Base-by-base conservation (phyloP, 108 stramenopile species). In the Stephanodiscus triporus region DNA sequence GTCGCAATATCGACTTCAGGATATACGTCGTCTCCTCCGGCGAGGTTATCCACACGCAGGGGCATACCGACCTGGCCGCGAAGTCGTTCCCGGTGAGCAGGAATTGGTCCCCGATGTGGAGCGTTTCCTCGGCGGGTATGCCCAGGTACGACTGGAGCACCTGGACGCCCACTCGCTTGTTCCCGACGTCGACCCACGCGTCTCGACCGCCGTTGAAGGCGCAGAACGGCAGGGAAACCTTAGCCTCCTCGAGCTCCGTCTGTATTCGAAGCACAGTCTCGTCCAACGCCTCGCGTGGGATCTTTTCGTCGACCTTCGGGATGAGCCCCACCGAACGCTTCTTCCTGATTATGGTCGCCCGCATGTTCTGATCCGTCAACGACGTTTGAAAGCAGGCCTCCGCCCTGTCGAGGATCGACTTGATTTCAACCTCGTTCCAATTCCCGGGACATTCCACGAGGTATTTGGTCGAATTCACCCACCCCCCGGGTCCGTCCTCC, bases 181-280 rank as follows among this genome's bases (percentile, higher is more conserved):
- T 95, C 13, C 97, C 97, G 22, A 91, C 88, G 74, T 97, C 97
- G 2, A 96, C 92, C 95, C 94, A 97, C 17, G 80, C 91, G 77
- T 97, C 97, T 1, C 85, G 54, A 0, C 97, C 97, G 30, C 97
- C 97, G 72, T 98, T 98, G 64, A 96, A 96, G 6, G 94, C 96
- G 75, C 96, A 96, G 65, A 89, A 95, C 10, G 96, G 97, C 24
- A 96, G 51, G 19, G 32, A 66, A 0, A 78, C 86, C 27, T 75
- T 73, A 2, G 83, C 82, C 29, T 75, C 58, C 22, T 85, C 80
- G 77, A 91, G 70, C 51, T 86, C 84, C 19, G 81, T 77, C 59
- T 96, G 95, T 38, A 85, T 87, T 13, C 94, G 75, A 58, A 97
- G 68, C 0, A 95, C 93, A 11, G 88, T 77, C 72, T 97, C 97